Evolutionary conservation across 2,329 filamentous ascomycete genomes (phyloP).

Genomic region (Fusarium poae): DNA sequence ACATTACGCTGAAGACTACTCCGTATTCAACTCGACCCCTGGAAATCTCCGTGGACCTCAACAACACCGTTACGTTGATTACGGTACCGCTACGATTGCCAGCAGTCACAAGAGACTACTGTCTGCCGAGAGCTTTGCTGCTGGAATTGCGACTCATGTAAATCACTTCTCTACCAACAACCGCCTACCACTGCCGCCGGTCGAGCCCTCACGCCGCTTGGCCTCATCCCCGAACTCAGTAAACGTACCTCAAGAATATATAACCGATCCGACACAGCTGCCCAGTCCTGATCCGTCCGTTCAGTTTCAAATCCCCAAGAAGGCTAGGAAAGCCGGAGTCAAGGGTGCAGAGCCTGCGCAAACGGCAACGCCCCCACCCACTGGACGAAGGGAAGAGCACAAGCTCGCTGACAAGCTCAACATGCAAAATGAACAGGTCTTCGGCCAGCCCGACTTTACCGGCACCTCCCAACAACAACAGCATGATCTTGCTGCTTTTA

Average conservation of each 20-base stretch:
- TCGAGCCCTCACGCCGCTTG: constrained; percentile 69
- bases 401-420: constrained; percentile 67
- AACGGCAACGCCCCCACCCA: constrained; percentile 71
- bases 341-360: constrained; percentile 59
- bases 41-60: constrained; percentile 66
- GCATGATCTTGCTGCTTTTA: constrained; percentile 63
- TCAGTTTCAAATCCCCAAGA: constrained; percentile 57
- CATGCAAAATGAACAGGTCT: constrained; percentile 71
- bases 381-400: constrained; percentile 66
- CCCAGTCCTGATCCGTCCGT: constrained; percentile 49
- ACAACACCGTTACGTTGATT: constrained; percentile 62
- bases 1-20: constrained; percentile 74
- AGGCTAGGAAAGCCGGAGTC: constrained; percentile 58
- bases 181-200: constrained; percentile 68
- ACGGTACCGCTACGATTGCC: constrained; percentile 56
- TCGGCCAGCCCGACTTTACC: constrained; percentile 65
- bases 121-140: constrained; percentile 63
- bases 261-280: constrained; percentile 47
- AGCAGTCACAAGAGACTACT: constrained; percentile 63
- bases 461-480: constrained; percentile 58
- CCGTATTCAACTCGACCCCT: constrained; percentile 74
- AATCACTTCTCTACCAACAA: constrained; percentile 70
- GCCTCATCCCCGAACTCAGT: constrained; percentile 68
- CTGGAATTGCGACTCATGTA: constrained; percentile 70
- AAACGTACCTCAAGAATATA: constrained; percentile 50